These are phyloP conservation scores for Xylariaceae sp. DNA, from an alignment of 2,329 filamentous ascomycete species.

Conservation along the genomic window DNA sequence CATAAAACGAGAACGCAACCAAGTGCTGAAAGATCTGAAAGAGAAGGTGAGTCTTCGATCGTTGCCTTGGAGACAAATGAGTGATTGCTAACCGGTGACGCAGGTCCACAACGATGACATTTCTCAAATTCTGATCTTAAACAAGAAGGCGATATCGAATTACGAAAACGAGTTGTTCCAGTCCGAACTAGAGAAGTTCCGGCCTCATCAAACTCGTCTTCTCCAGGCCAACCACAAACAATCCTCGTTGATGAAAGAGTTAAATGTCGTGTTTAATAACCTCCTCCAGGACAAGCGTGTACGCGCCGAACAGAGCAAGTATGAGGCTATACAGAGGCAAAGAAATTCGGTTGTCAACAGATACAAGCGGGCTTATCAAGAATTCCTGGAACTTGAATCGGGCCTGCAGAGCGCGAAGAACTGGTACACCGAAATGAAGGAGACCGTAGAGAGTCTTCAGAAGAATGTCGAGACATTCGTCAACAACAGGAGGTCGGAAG, in stretches of 20 bases:
- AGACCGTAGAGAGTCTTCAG: slow-evolving; percentile 83
- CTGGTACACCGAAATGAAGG: slow-evolving; percentile 94
- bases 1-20: slow-evolving; percentile 84
- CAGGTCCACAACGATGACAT: slow-evolving; percentile 96
- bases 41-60: slow-evolving; percentile 67
- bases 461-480: slow-evolving; percentile 98
- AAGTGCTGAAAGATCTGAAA: slow-evolving; percentile 93
- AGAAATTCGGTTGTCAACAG: slow-evolving; percentile 73
- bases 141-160: slow-evolving; percentile 92
- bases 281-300: slow-evolving; percentile 92
- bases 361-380: slow-evolving; percentile 88
- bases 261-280: slow-evolving; percentile 80
- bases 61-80: not conserved
- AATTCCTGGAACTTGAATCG: slow-evolving; percentile 82
- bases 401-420: slow-evolving; percentile 82
- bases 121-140: slow-evolving; percentile 91
- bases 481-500: slow-evolving; percentile 86
- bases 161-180: slow-evolving; percentile 92
- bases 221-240: slow-evolving; percentile 95
- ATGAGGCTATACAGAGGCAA: slow-evolving; percentile 81
- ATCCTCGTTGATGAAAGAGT: slow-evolving; percentile 86
- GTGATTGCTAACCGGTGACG: slow-evolving; percentile 22
- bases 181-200: slow-evolving; percentile 94
- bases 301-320: slow-evolving; percentile 88
- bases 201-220: slow-evolving; percentile 84